A percentile compares a stretch with the other conserved stretches of the same genome.
phyloP scores from a whole-genome alignment of 768 basidiomycete species.

The Mrakia frigida region DNA sequence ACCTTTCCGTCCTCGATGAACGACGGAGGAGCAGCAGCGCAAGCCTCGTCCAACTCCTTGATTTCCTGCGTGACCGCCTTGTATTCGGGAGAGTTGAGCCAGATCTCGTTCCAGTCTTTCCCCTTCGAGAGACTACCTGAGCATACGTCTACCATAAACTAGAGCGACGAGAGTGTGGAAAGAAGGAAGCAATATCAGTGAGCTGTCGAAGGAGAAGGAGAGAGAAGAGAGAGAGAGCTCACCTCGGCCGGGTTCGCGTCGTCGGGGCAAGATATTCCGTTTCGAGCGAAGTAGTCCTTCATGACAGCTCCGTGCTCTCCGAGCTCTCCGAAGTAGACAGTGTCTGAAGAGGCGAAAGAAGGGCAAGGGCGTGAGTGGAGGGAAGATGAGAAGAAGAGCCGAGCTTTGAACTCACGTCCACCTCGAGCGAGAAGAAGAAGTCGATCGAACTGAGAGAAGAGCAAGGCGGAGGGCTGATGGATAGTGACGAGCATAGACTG shows the following conservation, averaged over 20 bases:
- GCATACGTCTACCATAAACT: conserved; percentile 31
- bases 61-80: conserved; percentile 48
- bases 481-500: conserved; percentile 80
- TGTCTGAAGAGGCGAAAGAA: neutral
- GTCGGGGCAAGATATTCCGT: conserved; percentile 61
- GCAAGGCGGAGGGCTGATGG: conserved; percentile 71
- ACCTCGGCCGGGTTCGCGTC: neutral
- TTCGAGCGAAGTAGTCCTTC: conserved; percentile 63
- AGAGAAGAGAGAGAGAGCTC: neutral
- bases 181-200: neutral
- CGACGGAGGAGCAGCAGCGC: conserved; percentile 30
- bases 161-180: too few species aligned
- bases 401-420: conserved; percentile 46
- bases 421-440: conserved; percentile 71
- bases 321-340: conserved; percentile 63
- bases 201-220: neutral
- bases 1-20: conserved; percentile 34
- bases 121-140: conserved; percentile 46
- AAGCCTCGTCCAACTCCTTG: conserved; percentile 45
- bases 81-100: conserved; percentile 66
- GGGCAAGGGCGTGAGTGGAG: neutral
- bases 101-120: conserved; percentile 68
- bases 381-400: neutral
- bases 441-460: conserved; percentile 77
- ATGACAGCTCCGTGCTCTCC: conserved; percentile 53